Base-by-base conservation (phyloP, 805 yeast genomes). In the Zygosaccharomyces siamensis region DNA sequence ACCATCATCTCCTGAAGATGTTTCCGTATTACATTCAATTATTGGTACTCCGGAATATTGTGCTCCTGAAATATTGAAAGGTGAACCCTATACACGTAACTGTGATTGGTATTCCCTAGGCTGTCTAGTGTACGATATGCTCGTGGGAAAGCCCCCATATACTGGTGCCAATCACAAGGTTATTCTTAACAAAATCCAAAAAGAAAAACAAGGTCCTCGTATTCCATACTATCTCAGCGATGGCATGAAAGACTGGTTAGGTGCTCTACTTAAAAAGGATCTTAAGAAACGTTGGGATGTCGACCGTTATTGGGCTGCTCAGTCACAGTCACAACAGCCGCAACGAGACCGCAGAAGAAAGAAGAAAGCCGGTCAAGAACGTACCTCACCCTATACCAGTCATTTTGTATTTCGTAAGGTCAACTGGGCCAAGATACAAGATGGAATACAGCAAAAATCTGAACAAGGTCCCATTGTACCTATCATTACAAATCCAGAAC, bases 21-120 rank as follows among this genome's bases (percentile, higher is more conserved):
- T 64, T 4, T 53, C 53, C 16, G 64, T 61, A 5, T 58, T 70
- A 21, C 68, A 71, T 47, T 66, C 80, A 0, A 60, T 76, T 45
- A 61, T 72, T 32, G 74, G 76, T 23, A 70, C 77, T 3, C 78
- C 72, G 4, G 76, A 76, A 47, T 68, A 72, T 39, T 66, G 89
- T 82, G 96, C 96, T 0, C 97, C 97, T 2, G 97, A 89, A 63
- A 84, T 89, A 28, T 71, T 89, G 24, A 79, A 77, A 49, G 96
- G 95, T 20, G 77, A 82, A 56, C 79, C 81, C 14, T 89, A 89
- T 64, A 89, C 84, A 57, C 83, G 79, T 46, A 75, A 81, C 28
- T 93, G 89, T 43, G 97, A 89, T 64, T 88, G 95, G 86, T 89
- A 96, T 89, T 87, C 96, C 0, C 69, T 89, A 30, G 97, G 96